These are phyloP conservation scores for Fusarium palustre DNA, from an alignment of 2,329 filamentous ascomycete genomes.

Conservation along the genomic window DNA sequence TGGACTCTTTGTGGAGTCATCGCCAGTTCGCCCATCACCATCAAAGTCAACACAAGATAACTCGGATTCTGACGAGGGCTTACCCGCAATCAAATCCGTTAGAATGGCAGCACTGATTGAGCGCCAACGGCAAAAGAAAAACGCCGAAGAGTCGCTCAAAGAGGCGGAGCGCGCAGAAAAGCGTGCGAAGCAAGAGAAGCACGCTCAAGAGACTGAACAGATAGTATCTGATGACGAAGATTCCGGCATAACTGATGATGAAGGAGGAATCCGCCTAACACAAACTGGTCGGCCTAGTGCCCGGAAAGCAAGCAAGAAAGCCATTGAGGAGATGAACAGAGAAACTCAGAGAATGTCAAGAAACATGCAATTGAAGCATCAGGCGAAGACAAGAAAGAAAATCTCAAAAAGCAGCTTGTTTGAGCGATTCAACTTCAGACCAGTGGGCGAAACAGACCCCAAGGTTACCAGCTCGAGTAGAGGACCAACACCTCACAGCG, in stretches of 20 bases:
- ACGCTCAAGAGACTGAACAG: conserved; percentile 53
- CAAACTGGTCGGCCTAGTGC: conserved; percentile 73
- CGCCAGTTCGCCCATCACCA: conserved; percentile 57
- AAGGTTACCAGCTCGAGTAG: conserved; percentile 68
- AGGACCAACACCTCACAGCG: conserved; percentile 63
- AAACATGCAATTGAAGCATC: conserved; percentile 90
- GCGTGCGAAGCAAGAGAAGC: conserved; percentile 51
- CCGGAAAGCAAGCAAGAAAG: conserved; percentile 93
- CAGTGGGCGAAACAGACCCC: conserved; percentile 51
- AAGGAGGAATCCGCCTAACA: conserved; percentile 73
- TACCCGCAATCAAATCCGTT: conserved; percentile 63
- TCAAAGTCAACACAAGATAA: conserved; percentile 49
- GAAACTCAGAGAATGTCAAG: conserved; percentile 93
- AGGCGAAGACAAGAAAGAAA: conserved; percentile 91
- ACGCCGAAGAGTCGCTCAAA: conserved; percentile 72
- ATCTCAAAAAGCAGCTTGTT: conserved; percentile 86
- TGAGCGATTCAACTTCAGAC: conserved; percentile 82
- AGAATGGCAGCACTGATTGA: conserved; percentile 79
- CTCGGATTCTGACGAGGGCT: conserved; percentile 59
- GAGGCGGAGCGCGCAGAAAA: conserved; percentile 62
- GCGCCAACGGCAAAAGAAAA: conserved; percentile 77
- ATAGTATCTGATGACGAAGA: conserved; percentile 53
- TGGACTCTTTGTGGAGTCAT: conserved; percentile 68
- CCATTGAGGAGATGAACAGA: conserved; percentile 91
- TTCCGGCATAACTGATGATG: conserved; percentile 71